Evolutionary conservation across 192 early-diverging fungal species (phyloP).

Genomic region (Lobulomyces angularis): DNA sequence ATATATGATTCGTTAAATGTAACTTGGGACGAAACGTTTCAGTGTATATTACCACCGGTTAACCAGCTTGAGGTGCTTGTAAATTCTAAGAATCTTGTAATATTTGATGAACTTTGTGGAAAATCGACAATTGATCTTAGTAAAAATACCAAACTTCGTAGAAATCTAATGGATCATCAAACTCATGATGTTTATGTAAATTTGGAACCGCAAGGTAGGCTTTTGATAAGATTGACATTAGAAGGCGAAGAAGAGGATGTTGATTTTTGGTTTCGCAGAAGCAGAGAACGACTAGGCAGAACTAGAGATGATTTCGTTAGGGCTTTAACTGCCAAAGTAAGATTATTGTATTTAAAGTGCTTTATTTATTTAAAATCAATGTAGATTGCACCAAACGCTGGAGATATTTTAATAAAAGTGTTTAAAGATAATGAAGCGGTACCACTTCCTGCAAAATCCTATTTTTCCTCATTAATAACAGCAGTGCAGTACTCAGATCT

Average conservation of each 20-base stretch:
- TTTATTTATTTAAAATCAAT: conserved; percentile 4
- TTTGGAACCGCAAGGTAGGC: conserved; percentile 40
- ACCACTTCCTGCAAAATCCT: conserved; percentile 23
- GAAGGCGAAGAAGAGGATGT: conserved; percentile 46
- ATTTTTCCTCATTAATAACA: conserved; percentile 29
- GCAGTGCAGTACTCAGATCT: conserved; percentile 28
- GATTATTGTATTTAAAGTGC: conserved; percentile 4
- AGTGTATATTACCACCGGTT: conserved; percentile 34
- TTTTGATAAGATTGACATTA: conserved; percentile 36
- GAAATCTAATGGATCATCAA: conserved; percentile 36
- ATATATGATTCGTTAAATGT: conserved; percentile 38
- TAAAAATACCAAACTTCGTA: conserved; percentile 18
- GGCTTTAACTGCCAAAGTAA: conserved; percentile 20
- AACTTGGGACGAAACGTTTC: conserved; percentile 41
- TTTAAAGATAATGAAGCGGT: conserved; percentile 41
- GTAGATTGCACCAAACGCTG: conserved; percentile 25
- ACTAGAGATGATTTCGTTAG: conserved; percentile 39
- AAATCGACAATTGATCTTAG: conserved; percentile 29
- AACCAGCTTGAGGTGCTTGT: conserved; percentile 31
- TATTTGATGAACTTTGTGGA: conserved; percentile 34
- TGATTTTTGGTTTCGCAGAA: conserved; percentile 40
- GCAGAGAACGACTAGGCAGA: conserved; percentile 29
- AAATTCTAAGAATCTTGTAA: conserved; percentile 32
- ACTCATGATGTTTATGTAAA: conserved; percentile 46
- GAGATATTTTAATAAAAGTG: conserved; percentile 28